Conservation (phyloP, 805 yeast genomes). For the Priceomyces haplophilus region DNA sequence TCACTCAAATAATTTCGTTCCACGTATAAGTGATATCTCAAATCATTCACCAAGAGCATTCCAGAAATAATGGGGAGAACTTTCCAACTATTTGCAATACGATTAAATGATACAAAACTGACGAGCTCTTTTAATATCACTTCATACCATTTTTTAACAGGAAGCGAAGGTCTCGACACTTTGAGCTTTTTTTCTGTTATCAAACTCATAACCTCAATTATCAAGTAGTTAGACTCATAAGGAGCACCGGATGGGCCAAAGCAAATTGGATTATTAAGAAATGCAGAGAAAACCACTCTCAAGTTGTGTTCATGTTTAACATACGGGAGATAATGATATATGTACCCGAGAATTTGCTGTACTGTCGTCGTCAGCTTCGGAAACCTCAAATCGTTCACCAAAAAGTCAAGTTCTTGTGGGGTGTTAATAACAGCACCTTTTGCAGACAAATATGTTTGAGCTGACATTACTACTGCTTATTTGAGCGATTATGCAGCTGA, state of each 20-base stretch:
- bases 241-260: conserved; percentile 17
- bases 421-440: conserved; percentile 7
- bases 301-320: conserved; percentile 48
- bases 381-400: conserved; percentile 42
- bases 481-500: too few species aligned
- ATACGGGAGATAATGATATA: conserved; percentile 51
- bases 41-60: conserved; percentile 33
- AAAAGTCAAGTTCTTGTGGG: conserved; percentile 47
- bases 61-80: conserved; percentile 49
- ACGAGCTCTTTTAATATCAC: conserved; percentile 32
- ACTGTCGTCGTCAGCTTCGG: conserved; percentile 34
- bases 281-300: conserved; percentile 40
- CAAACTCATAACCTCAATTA: conserved; percentile 48
- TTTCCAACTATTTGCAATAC: conserved; percentile 40
- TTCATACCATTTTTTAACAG: conserved; percentile 43
- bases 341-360: conserved; percentile 39
- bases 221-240: conserved; percentile 32
- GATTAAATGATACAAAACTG: conserved; percentile 30
- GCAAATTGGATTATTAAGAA: conserved; percentile 42
- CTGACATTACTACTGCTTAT: too few species aligned
- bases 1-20: conserved; percentile 23
- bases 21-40: conserved; percentile 33
- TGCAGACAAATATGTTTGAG: too few species aligned
- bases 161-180: conserved; percentile 47
- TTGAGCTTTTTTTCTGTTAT: conserved; percentile 44